Conservation (phyloP, 768 basidiomycete species). For the Lactarius deliciosus region DNA sequence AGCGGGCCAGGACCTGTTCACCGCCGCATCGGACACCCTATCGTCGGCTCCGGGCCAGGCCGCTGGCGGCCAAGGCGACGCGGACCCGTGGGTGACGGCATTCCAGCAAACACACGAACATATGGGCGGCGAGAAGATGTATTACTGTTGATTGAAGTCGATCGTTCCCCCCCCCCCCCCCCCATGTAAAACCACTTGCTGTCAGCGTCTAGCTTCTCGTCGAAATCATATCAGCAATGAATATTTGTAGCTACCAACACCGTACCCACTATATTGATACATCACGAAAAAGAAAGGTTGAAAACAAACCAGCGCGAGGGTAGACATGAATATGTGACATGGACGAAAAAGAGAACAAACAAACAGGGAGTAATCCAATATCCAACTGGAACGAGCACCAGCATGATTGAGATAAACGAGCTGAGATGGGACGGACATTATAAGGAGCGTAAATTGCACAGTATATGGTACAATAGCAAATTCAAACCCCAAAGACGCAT, state of each 20-base stretch:
- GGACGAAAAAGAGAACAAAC: no score
- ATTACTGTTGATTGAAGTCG: constrained; percentile 33
- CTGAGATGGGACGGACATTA: not conserved
- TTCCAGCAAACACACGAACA: constrained; percentile 57
- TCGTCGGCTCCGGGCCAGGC: not conserved
- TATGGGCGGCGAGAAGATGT: constrained; percentile 40
- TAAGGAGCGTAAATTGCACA: not conserved
- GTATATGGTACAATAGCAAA: not conserved
- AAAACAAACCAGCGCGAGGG: not conserved
- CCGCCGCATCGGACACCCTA: constrained; percentile 41
- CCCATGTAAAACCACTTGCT: not conserved
- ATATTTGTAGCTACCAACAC: not conserved
- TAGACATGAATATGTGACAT: no score
- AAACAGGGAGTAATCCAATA: no score
- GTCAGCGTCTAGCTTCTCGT: not conserved
- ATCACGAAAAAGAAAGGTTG: not conserved
- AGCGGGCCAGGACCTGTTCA: constrained; percentile 52
- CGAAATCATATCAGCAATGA: no score
- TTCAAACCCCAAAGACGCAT: not conserved
- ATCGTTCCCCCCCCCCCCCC: not conserved
- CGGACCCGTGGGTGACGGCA: constrained; percentile 34
- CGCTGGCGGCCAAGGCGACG: constrained; percentile 31
- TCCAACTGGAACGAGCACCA: no score
- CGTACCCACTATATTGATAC: not conserved
- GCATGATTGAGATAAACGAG: not conserved